Evolutionary conservation across 495 filamentous ascomycete species (phyloP), one percentile per base, ranked within the genome.

Genomic region (Delitschia confertaspora): DNA sequence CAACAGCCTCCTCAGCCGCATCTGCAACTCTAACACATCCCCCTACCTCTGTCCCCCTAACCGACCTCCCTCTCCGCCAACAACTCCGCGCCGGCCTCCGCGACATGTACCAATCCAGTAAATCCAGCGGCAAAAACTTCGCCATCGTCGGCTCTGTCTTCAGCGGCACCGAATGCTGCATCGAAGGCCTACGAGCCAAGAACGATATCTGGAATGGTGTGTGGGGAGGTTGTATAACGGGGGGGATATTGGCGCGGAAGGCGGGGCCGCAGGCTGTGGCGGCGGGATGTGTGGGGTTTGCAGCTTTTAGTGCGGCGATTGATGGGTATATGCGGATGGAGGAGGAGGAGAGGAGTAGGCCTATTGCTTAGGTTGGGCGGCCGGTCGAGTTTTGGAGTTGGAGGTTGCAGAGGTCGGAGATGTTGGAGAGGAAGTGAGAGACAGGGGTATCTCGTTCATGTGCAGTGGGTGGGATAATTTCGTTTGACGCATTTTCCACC

Each of bases 281-380:
- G 5, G 65, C 88, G 14, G 91, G 91, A 5, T 96, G 93, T 64
- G 87, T 76, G 3, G 91, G 91, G 5, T 96, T 98, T 62, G 91
- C 91, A 35, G 93, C 88, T 20, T 98, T 98, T 60, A 88, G 82
- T 67, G 79, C 83, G 35, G 91, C 91, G 8, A 95, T 98, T 64
- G 91, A 98, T 73, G 78, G 74, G 29, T 96, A 85, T 65, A 80
- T 95, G 80, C 37, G 59, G 23, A 55, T 60, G 58, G 52, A 52
- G 13, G 45, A 41, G 33, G 56, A 64, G 30, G 61, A 62, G 22
- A 33, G 46, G 29, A 53, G 47, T 39, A 30, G 44, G 23, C 47
- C 47, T 30, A 50, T 58, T 32, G 53, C 47, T 13, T 55, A 35
- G 36, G 29, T n/a, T n/a, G n/a, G n/a, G 20, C n/a, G n/a, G n/a